These are phyloP conservation scores for Lachnellula hyalina DNA, from an alignment of 2,329 filamentous ascomycete genomes.

Conservation along the genomic window DNA sequence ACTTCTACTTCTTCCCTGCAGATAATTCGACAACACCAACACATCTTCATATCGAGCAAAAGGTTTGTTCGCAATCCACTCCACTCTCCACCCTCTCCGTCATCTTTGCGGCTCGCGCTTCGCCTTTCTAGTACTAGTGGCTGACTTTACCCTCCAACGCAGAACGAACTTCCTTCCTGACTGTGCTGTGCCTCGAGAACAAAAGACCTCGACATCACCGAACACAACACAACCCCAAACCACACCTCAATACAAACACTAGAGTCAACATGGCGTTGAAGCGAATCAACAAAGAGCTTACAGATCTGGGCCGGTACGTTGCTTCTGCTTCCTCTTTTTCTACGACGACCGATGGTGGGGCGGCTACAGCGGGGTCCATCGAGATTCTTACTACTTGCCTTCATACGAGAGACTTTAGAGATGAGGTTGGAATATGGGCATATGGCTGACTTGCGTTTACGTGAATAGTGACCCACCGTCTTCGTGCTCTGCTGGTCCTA, in stretches of 20 bases:
- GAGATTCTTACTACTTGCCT: slow-evolving; percentile 24
- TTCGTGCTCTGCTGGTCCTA: slow-evolving; percentile 94
- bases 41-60: background rate
- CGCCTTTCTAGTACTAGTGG: slow-evolving; percentile 17
- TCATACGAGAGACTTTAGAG: background rate
- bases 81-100: slow-evolving; percentile 10
- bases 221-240: slow-evolving; percentile 2
- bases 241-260: slow-evolving; percentile 23
- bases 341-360: slow-evolving; percentile 23
- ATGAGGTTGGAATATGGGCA: slow-evolving; percentile 4
- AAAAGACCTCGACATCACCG: slow-evolving; percentile 12
- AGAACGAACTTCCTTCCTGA: slow-evolving; percentile 16
- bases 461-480: slow-evolving; percentile 84
- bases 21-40: background rate
- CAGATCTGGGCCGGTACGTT: slow-evolving; percentile 80
- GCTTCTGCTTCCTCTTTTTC: slow-evolving; percentile 15
- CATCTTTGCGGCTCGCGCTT: slow-evolving; percentile 18
- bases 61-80: background rate
- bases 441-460: slow-evolving; percentile 19
- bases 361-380: slow-evolving; percentile 28
- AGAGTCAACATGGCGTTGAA: slow-evolving; percentile 68
- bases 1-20: background rate
- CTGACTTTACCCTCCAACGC: slow-evolving; percentile 19
- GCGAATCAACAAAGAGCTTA: slow-evolving; percentile 92
- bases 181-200: slow-evolving; percentile 25